These are phyloP conservation scores for Lipomyces sp. DNA, from an alignment of 805 yeast species.

Conservation along the genomic window DNA sequence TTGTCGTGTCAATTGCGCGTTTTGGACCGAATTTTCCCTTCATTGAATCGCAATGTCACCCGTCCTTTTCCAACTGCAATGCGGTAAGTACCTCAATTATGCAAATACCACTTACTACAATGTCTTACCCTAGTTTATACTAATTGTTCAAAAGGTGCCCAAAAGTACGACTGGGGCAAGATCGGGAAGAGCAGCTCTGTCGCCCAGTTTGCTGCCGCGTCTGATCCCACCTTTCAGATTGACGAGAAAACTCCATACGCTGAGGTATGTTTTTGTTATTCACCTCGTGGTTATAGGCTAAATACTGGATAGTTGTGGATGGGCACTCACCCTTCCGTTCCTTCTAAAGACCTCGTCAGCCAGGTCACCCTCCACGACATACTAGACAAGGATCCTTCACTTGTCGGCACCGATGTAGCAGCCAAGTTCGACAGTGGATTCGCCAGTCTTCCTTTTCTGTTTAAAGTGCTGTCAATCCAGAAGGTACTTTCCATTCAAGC, in stretches of 20 bases:
- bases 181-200: conserved; percentile 83
- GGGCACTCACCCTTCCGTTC: conserved; percentile 97
- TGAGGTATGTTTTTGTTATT: conserved; percentile 50
- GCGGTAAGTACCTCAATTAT: background rate
- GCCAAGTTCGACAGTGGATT: conserved; percentile 62
- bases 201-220: conserved; percentile 78
- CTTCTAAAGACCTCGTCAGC: conserved; percentile 63
- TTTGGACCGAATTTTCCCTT: background rate
- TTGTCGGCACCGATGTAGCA: conserved; percentile 63
- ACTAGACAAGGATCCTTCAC: conserved; percentile 61
- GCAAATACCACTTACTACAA: background rate
- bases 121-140: background rate
- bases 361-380: conserved; percentile 70
- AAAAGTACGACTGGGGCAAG: conserved; percentile 52
- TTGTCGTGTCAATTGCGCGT: background rate
- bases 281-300: background rate
- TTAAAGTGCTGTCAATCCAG: conserved; percentile 91
- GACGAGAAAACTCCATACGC: conserved; percentile 88
- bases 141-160: conserved; percentile 25
- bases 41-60: background rate
- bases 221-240: conserved; percentile 64
- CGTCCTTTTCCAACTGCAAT: conserved; percentile 1
- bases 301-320: conserved; percentile 68
- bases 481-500: conserved; percentile 84
- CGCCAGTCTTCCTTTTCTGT: conserved; percentile 84